Percentiles rank a stretch among this genome's conserved stretches.
phyloP scores from a whole-genome alignment of 2,329 filamentous ascomycete genomes.

The Arachnomyces sp. region DNA sequence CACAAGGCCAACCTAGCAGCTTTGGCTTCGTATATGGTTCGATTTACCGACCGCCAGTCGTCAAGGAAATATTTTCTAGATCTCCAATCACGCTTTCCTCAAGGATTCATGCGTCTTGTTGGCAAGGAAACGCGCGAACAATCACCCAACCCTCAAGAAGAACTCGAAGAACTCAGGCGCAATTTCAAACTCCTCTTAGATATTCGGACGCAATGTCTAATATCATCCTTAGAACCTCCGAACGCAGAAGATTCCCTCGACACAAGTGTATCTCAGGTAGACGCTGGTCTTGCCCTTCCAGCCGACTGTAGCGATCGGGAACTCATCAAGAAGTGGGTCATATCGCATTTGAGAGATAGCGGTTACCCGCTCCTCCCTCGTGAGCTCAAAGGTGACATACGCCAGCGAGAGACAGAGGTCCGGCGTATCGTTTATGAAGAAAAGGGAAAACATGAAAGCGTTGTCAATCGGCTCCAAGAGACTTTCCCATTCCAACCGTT shows the following conservation, averaged over 20 bases:
- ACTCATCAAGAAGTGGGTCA: no score
- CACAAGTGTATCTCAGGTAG: no score
- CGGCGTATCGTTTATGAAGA: no score
- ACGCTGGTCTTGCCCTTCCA: no score
- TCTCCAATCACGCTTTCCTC: slow-evolving; percentile 2
- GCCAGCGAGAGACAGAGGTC: no score
- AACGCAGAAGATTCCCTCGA: no score
- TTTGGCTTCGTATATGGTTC: slow-evolving; percentile 10
- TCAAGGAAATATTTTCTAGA: neutral
- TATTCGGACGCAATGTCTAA: slow-evolving; percentile 12
- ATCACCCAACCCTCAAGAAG: neutral
- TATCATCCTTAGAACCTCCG: slow-evolving; percentile 2
- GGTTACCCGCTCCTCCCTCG: no score
- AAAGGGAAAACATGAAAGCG: no score
- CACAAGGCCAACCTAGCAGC: slow-evolving; percentile 14
- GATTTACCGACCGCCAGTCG: neutral
- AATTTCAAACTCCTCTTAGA: slow-evolving; percentile 11
- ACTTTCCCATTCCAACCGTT: slow-evolving; percentile 48
- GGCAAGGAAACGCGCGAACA: neutral
- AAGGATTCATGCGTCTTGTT: neutral
- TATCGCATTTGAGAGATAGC: no score
- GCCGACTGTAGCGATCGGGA: no score
- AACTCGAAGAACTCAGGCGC: slow-evolving; percentile 1
- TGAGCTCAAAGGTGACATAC: no score
- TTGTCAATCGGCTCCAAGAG: slow-evolving; percentile 32